Evolutionary conservation across 345 rosid species (phyloP).

Genomic region (Aurinia saxatilis): DNA sequence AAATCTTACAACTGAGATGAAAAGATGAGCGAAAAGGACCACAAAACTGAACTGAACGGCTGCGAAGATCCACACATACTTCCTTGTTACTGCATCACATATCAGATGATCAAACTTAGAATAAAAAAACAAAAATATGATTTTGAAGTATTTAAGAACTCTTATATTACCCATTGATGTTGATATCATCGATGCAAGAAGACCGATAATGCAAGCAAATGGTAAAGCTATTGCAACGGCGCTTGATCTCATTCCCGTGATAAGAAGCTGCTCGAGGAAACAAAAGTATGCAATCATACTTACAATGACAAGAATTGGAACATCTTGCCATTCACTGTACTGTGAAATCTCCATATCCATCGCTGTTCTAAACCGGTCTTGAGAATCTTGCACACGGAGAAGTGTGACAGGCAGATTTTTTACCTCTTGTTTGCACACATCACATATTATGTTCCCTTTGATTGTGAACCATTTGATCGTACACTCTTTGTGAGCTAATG

Average conservation of each 20-base stretch:
- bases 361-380: constrained; percentile 33
- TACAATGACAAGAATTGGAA: constrained; percentile 62
- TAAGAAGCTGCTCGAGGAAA: constrained; percentile 61
- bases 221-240: constrained; percentile 87
- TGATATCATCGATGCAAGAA: constrained; percentile 66
- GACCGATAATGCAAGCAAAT: constrained; percentile 71
- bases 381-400: constrained; percentile 57
- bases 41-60: constrained; percentile 57
- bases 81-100: constrained; percentile 43
- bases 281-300: constrained; percentile 69
- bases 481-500: constrained; percentile 76
- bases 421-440: constrained; percentile 88
- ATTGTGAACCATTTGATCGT: constrained; percentile 90
- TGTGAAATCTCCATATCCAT: constrained; percentile 26
- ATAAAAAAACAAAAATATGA: not conserved
- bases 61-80: constrained; percentile 70
- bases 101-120: not conserved
- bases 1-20: constrained; percentile 57
- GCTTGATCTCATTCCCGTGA: constrained; percentile 50
- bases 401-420: constrained; percentile 85
- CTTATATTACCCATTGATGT: constrained; percentile 69
- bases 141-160: not conserved
- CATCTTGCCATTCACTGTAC: constrained; percentile 84
- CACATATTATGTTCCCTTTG: constrained; percentile 90
- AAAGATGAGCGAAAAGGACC: constrained; percentile 68